A percentile compares a stretch with the other conserved stretches of the same genome.
Evolutionary conservation across 768 basidiomycete genomes (phyloP).

Genomic region (Amanita inopinata): DNA sequence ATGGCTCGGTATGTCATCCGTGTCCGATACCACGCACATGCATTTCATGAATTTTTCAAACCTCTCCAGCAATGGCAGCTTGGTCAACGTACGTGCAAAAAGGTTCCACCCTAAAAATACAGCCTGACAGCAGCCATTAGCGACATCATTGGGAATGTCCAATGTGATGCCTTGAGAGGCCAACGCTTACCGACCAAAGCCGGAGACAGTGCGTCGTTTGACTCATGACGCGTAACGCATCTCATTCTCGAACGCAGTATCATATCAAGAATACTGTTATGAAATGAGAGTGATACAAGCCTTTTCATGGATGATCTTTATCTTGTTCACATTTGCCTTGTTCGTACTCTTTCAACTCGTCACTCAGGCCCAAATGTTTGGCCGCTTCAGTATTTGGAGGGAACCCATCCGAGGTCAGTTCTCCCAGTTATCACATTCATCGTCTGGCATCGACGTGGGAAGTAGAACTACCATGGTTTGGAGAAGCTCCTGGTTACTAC

Average conservation of each 20-base stretch:
- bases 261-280: slow-evolving; percentile 51
- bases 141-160: slow-evolving; percentile 56
- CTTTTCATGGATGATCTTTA: slow-evolving; percentile 69
- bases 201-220: slow-evolving; percentile 38
- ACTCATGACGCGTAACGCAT: background rate
- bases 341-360: slow-evolving; percentile 48
- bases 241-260: slow-evolving; percentile 31
- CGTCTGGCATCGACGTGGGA: background rate
- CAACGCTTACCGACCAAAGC: slow-evolving; percentile 37
- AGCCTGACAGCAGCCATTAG: slow-evolving; percentile 24
- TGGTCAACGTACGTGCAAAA: slow-evolving; percentile 52
- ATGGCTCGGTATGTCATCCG: slow-evolving; percentile 69
- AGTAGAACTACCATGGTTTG: slow-evolving; percentile 67
- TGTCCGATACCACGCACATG: too few relatives aligned
- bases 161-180: slow-evolving; percentile 45
- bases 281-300: slow-evolving; percentile 75
- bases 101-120: background rate
- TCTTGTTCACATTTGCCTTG: slow-evolving; percentile 35
- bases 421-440: background rate
- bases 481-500: slow-evolving; percentile 58
- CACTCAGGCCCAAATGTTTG: slow-evolving; percentile 42
- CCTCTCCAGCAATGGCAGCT: slow-evolving; percentile 52
- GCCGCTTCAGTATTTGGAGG: slow-evolving; percentile 43
- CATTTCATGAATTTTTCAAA: slow-evolving; percentile 8
- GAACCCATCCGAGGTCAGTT: slow-evolving; percentile 43